Evolutionary conservation across 257 asterid genomes (phyloP).

Genomic region (Przewalskia tangutica): DNA sequence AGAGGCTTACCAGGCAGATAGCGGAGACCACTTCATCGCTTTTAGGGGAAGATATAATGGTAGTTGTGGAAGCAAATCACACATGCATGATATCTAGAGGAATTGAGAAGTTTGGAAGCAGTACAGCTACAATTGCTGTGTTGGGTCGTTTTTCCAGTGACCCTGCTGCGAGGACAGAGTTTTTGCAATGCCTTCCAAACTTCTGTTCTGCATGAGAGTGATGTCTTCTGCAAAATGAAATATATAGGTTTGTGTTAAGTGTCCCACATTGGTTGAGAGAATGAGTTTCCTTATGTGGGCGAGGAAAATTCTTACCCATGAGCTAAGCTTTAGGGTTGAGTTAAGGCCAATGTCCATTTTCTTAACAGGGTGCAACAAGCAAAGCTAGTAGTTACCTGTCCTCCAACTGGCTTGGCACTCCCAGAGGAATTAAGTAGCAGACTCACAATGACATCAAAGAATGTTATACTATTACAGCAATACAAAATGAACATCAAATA

Average conservation of each 20-base stretch:
- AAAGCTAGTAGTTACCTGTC: background rate
- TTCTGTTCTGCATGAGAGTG: conserved; percentile 16
- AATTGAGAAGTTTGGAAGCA: conserved; percentile 77
- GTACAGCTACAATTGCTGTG: conserved; percentile 70
- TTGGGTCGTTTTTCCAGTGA: conserved; percentile 68
- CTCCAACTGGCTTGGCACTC: background rate
- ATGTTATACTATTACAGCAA: background rate
- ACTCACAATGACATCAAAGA: background rate
- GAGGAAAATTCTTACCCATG: too few relatives aligned
- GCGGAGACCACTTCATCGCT: conserved; percentile 60
- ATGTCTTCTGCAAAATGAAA: background rate
- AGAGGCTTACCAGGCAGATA: conserved; percentile 79
- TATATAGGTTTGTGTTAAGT: background rate
- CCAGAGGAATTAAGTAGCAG: background rate
- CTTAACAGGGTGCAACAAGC: background rate
- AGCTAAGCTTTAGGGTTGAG: too few relatives aligned
- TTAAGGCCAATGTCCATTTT: too few relatives aligned
- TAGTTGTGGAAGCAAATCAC: conserved; percentile 77
- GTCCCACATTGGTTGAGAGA: background rate
- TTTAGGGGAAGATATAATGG: conserved; percentile 71
- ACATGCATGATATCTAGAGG: conserved; percentile 90
- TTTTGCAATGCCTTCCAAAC: conserved; percentile 66
- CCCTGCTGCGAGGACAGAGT: conserved; percentile 43
- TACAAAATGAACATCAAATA: background rate
- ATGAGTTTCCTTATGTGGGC: too few relatives aligned